Conservation (phyloP, 2,329 filamentous ascomycete species). For the Aspergillus japonicus region DNA sequence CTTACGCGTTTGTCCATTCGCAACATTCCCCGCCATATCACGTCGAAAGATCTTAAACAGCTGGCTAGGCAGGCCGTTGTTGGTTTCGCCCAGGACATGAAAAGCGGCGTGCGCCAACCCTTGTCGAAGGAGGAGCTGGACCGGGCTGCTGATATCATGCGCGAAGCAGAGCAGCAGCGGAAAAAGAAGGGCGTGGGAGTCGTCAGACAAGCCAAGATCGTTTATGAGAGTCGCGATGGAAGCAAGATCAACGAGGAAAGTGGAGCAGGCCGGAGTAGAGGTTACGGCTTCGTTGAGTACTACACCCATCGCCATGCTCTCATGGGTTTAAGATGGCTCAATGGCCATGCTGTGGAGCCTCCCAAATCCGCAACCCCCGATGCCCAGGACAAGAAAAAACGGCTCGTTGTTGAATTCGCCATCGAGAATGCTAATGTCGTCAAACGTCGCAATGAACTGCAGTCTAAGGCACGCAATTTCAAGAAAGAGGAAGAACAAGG, state of each 20-base stretch:
- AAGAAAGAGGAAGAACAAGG: conserved; percentile 16
- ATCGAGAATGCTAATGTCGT: conserved; percentile 98
- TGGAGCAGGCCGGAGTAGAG: conserved; percentile 79
- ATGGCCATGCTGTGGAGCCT: conserved; percentile 64
- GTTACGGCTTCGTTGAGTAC: conserved; percentile 98
- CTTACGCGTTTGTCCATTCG: conserved; percentile 87
- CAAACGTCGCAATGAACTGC: conserved; percentile 59
- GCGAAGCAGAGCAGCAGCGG: conserved; percentile 73
- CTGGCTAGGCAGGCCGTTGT: conserved; percentile 90
- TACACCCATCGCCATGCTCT: conserved; percentile 88
- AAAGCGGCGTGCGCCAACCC: conserved; percentile 69
- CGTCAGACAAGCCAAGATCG: conserved; percentile 89
- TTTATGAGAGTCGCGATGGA: conserved; percentile 85
- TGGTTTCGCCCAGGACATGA: conserved; percentile 88
- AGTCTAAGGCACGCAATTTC: conserved; percentile 27
- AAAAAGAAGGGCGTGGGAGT: conserved; percentile 82
- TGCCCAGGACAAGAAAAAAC: conserved; percentile 72
- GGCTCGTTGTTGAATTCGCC: conserved; percentile 92
- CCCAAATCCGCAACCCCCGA: conserved; percentile 34
- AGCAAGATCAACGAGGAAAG: conserved; percentile 75
- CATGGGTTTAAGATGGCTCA: conserved; percentile 92
- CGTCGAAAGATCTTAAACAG: conserved; percentile 84
- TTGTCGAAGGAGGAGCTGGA: conserved; percentile 87
- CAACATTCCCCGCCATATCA: conserved; percentile 81
- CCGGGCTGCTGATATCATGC: conserved; percentile 76